Evolutionary conservation across 768 basidiomycete genomes (phyloP).

Genomic region (Rickenella mellea): DNA sequence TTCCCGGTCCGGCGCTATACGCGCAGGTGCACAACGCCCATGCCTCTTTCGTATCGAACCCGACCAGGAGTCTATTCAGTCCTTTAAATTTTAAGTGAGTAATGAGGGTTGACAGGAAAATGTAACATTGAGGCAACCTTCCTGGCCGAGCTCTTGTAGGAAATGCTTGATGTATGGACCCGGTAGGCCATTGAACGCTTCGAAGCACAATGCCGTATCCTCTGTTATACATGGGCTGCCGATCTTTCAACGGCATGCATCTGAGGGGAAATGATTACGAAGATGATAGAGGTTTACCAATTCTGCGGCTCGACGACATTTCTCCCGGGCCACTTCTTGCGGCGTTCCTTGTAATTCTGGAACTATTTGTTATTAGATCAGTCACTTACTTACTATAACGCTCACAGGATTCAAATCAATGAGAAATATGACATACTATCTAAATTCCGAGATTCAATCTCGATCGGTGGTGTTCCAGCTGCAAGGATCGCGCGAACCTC

Average conservation of each 20-base stretch:
- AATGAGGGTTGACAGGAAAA: too few relatives aligned
- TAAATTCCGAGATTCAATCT: conserved; percentile 67
- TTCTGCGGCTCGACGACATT: conserved; percentile 80
- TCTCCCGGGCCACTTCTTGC: conserved; percentile 79
- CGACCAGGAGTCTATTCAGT: conserved; percentile 70
- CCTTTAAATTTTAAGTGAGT: conserved; percentile 27
- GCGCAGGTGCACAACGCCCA: conserved; percentile 95
- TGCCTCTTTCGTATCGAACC: conserved; percentile 70
- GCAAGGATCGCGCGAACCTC: conserved; percentile 83
- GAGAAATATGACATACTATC: conserved; percentile 50
- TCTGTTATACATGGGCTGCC: conserved; percentile 66
- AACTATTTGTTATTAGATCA: conserved; percentile 34
- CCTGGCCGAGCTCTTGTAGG: conserved; percentile 71
- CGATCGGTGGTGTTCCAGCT: conserved; percentile 49
- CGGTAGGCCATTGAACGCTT: conserved; percentile 82
- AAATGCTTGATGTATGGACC: conserved; percentile 98
- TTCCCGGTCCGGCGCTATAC: conserved; percentile 76
- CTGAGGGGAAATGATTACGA: neutral
- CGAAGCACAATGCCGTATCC: conserved; percentile 90
- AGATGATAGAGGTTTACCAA: conserved; percentile 28
- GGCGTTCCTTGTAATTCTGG: conserved; percentile 94
- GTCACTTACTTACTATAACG: neutral
- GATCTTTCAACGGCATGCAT: conserved; percentile 20
- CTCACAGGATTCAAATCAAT: neutral
- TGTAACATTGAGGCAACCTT: too few relatives aligned